These are phyloP conservation scores for Trichoderma atroviride DNA, from an alignment of 2,329 filamentous ascomycete species.

Conservation along the genomic window DNA sequence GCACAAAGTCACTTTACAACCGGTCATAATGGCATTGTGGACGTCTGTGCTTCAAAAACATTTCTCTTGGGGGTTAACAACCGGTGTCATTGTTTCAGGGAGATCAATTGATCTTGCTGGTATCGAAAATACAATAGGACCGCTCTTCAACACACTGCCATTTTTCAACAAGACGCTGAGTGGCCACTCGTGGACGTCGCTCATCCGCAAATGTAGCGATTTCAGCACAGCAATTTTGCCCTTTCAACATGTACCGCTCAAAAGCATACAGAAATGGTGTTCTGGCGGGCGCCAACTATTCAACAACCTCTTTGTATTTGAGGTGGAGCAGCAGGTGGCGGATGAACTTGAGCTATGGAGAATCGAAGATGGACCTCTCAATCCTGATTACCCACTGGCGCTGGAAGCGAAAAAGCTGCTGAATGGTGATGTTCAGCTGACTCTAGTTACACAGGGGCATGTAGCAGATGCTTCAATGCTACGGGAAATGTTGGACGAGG, in stretches of 20 bases:
- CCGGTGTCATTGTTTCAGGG: slow-evolving; percentile 80
- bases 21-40: slow-evolving; percentile 78
- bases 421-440: slow-evolving; percentile 54
- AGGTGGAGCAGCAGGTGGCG: slow-evolving; percentile 50
- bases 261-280: slow-evolving; percentile 81
- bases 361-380: slow-evolving; percentile 48
- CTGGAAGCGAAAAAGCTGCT: slow-evolving; percentile 67
- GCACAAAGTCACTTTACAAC: slow-evolving; percentile 76
- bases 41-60: slow-evolving; percentile 60
- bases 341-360: slow-evolving; percentile 55
- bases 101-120: slow-evolving; percentile 69
- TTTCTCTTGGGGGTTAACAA: slow-evolving; percentile 51
- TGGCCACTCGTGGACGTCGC: slow-evolving; percentile 58
- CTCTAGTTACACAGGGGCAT: slow-evolving; percentile 59
- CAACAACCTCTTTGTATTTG: slow-evolving; percentile 81
- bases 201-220: slow-evolving; percentile 67
- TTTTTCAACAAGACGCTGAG: slow-evolving; percentile 56
- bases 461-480: slow-evolving; percentile 40
- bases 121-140: slow-evolving; percentile 71
- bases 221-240: slow-evolving; percentile 69
- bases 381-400: slow-evolving; percentile 74
- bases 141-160: slow-evolving; percentile 88
- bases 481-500: slow-evolving; percentile 43
- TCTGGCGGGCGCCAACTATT: slow-evolving; percentile 66
- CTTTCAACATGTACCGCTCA: slow-evolving; percentile 73